A percentile compares a stretch with the other conserved stretches of the same genome.
Conservation (phyloP, 257 asterid species). For the Echium plantagineum region DNA sequence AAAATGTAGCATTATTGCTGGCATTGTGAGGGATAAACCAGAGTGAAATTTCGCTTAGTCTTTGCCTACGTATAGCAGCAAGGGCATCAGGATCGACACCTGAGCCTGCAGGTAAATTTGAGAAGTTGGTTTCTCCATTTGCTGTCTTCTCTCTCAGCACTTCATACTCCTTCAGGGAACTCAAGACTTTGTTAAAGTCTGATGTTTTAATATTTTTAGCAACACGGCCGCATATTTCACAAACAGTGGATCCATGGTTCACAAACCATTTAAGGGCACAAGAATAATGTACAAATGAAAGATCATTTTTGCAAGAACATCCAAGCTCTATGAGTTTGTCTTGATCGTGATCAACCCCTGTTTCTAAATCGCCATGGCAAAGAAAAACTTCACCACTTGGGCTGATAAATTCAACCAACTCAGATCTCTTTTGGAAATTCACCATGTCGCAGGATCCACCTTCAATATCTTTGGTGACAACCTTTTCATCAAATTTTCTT, state of each 20-base stretch:
- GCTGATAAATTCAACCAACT: conserved; percentile 61
- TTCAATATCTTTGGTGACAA: conserved; percentile 23
- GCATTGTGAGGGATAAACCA: conserved; percentile 72
- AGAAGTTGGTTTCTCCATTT: conserved; percentile 69
- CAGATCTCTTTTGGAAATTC: conserved; percentile 36
- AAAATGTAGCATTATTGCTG: conserved; percentile 26
- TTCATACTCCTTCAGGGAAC: conserved; percentile 64
- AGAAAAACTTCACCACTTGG: conserved; percentile 80
- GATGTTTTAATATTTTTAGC: conserved; percentile 44
- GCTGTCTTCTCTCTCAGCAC: conserved; percentile 48
- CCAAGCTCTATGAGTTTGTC: conserved; percentile 70
- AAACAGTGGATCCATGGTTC: conserved; percentile 77
- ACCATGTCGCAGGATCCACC: conserved; percentile 14
- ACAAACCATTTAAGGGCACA: conserved; percentile 92
- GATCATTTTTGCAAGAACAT: conserved; percentile 80
- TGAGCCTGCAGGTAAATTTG: conserved; percentile 26
- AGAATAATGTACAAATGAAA: conserved; percentile 79
- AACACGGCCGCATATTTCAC: conserved; percentile 74
- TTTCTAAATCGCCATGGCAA: conserved; percentile 61
- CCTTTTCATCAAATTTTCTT: conserved; percentile 26
- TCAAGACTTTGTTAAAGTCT: conserved; percentile 56
- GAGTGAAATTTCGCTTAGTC: conserved; percentile 72
- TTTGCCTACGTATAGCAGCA: conserved; percentile 84
- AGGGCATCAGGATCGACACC: conserved; percentile 92
- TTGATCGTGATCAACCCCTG: conserved; percentile 44